These are phyloP conservation scores for Zygoascus sp. DNA, from an alignment of 1,139 yeast species.

Conservation along the genomic window DNA sequence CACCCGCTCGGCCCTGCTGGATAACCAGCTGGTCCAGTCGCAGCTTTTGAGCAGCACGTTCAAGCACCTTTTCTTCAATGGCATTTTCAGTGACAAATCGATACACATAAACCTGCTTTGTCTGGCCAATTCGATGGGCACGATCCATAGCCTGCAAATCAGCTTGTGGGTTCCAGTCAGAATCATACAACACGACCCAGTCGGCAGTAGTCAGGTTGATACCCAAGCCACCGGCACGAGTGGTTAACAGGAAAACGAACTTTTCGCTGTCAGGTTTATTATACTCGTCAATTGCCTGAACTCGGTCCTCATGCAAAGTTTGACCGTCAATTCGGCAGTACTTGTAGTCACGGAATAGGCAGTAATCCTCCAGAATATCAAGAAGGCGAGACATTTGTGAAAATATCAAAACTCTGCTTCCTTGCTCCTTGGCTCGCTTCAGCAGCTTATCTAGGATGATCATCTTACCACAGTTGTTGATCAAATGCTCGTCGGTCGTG, in stretches of 20 bases:
- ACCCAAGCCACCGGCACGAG: constrained; percentile 99
- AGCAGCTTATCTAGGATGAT: constrained; percentile 79
- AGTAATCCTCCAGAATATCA: constrained; percentile 91
- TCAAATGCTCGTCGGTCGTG: constrained; percentile 92
- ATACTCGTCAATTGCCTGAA: constrained; percentile 86
- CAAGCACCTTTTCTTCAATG: constrained; percentile 92
- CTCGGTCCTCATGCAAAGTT: constrained; percentile 90
- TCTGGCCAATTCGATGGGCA: constrained; percentile 97
- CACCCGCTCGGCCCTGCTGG: constrained; percentile 76
- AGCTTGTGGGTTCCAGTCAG: constrained; percentile 99
- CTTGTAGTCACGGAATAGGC: constrained; percentile 73
- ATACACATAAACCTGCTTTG: constrained; percentile 88
- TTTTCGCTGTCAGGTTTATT: constrained; percentile 79
- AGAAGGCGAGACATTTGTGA: constrained; percentile 92
- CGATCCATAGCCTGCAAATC: constrained; percentile 99
- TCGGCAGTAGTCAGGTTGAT: constrained; percentile 92
- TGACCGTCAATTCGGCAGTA: constrained; percentile 96
- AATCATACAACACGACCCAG: constrained; percentile 81
- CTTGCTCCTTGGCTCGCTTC: constrained; percentile 64
- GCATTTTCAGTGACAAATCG: constrained; percentile 94
- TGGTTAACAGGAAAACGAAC: constrained; percentile 80
- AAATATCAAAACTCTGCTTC: constrained; percentile 86
- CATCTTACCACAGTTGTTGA: constrained; percentile 86
- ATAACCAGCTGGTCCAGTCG: constrained; percentile 91
- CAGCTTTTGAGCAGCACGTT: constrained; percentile 91